These are phyloP conservation scores for Solanum sitiens DNA, from an alignment of 257 asterid genomes.

Conservation along the genomic window DNA sequence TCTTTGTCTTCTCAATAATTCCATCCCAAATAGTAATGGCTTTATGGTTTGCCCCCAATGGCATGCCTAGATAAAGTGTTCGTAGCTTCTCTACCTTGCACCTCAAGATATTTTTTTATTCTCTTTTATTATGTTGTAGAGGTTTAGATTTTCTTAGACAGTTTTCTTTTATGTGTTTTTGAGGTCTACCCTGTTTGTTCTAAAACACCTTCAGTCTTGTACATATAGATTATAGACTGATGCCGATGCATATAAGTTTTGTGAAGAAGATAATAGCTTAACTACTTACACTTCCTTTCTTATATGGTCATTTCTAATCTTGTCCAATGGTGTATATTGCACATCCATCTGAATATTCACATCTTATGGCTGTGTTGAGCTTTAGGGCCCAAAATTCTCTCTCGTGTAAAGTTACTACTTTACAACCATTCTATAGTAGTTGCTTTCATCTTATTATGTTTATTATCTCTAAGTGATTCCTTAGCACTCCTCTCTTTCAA, in stretches of 20 bases:
- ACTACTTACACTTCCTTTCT: not conserved
- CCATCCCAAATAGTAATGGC: no score
- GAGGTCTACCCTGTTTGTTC: not conserved
- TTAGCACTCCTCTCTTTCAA: not conserved
- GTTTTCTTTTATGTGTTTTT: not conserved
- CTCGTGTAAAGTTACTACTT: not conserved
- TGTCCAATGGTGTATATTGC: not conserved
- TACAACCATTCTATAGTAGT: not conserved
- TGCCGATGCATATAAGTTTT: not conserved
- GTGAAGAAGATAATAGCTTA: not conserved
- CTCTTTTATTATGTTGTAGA: not conserved
- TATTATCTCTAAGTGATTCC: not conserved
- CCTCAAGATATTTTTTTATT: not conserved
- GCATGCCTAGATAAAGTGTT: no score
- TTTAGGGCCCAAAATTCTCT: not conserved
- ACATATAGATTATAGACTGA: not conserved
- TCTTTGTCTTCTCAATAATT: no score
- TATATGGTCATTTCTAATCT: not conserved
- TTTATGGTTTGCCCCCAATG: no score
- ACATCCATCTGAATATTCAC: not conserved
- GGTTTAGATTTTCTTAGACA: not conserved
- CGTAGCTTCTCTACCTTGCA: no score
- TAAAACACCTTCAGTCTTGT: not conserved
- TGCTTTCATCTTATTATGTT: not conserved
- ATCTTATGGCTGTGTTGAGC: not conserved